Evolutionary conservation across 768 basidiomycete species (phyloP).

Genomic region (Lentinula edodes): DNA sequence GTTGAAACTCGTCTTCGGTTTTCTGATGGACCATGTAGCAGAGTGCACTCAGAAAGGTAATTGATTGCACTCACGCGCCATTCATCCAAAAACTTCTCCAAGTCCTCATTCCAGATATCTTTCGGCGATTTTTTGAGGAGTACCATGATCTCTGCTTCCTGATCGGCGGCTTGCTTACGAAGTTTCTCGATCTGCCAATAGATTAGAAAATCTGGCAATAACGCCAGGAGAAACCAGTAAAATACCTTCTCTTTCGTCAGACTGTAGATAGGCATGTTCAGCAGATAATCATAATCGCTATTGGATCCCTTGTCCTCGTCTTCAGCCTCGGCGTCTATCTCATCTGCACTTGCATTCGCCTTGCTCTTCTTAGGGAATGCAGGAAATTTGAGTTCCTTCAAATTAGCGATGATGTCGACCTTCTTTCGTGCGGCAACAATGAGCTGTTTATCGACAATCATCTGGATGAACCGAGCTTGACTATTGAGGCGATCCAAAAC

Average conservation of each 20-base stretch:
- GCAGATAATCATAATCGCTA: slow-evolving; percentile 86
- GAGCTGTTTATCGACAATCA: slow-evolving; percentile 87
- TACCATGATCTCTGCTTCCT: slow-evolving; percentile 73
- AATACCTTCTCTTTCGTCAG: slow-evolving; percentile 87
- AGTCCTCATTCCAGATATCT: slow-evolving; percentile 85
- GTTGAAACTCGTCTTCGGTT: slow-evolving; percentile 35
- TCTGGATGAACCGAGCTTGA: slow-evolving; percentile 94
- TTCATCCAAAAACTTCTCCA: slow-evolving; percentile 75
- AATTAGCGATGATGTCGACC: slow-evolving; percentile 74
- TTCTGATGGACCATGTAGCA: not conserved
- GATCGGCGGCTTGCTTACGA: slow-evolving; percentile 69
- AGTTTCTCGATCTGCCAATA: slow-evolving; percentile 74
- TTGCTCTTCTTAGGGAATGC: slow-evolving; percentile 80
- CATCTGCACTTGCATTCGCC: slow-evolving; percentile 62
- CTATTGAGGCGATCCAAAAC: slow-evolving; percentile 84
- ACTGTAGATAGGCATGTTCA: slow-evolving; percentile 94
- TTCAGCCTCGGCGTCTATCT: slow-evolving; percentile 47
- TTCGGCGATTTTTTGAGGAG: slow-evolving; percentile 76
- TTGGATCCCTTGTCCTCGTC: slow-evolving; percentile 46
- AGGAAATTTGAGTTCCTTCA: slow-evolving; percentile 81
- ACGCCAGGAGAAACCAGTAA: not conserved
- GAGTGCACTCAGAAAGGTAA: not conserved
- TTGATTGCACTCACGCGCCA: slow-evolving; percentile 64
- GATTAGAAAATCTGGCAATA: not conserved
- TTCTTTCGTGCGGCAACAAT: slow-evolving; percentile 86